phyloP scores from a whole-genome alignment of 2,329 filamentous ascomycete species.

The Tympanopsis confertula region DNA sequence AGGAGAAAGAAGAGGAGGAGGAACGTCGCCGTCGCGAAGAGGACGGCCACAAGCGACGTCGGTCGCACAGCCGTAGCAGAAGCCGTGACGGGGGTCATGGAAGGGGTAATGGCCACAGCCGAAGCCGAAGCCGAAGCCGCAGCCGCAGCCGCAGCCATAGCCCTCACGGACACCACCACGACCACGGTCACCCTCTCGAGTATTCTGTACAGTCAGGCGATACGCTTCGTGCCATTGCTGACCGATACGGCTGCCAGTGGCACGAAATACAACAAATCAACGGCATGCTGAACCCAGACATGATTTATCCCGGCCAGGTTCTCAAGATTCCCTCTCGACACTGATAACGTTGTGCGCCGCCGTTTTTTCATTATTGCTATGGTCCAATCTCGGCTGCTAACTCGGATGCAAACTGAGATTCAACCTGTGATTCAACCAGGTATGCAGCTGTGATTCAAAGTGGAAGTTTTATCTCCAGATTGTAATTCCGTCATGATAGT shows the following conservation, averaged over 20 bases:
- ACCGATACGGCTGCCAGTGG: conserved; percentile 16
- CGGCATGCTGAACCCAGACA: conserved; percentile 24
- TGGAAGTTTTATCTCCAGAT: too few relatives aligned
- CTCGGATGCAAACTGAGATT: too few relatives aligned
- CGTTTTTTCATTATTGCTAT: too few relatives aligned
- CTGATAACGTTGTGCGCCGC: too few relatives aligned
- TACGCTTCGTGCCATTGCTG: conserved; percentile 25
- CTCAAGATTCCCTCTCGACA: conserved; percentile 23
- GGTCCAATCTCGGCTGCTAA: too few relatives aligned
- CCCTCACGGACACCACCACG: too few relatives aligned
- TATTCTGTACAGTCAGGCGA: conserved; percentile 28
- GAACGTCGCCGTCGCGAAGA: conserved; percentile 6
- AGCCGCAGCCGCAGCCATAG: too few relatives aligned
- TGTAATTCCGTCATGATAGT: too few relatives aligned
- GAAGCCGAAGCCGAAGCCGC: too few relatives aligned
- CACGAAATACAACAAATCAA: conserved; percentile 26
- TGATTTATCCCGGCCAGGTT: conserved; percentile 28
- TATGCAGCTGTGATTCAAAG: too few relatives aligned
- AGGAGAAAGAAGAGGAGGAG: conserved; percentile 22
- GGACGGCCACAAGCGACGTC: conserved; percentile 7
- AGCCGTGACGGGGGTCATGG: conserved; percentile 6
- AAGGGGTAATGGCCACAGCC: conserved; percentile 5
- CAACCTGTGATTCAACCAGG: too few relatives aligned
- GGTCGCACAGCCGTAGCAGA: conserved; percentile 2
- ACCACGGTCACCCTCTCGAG: too few relatives aligned